Conservation (phyloP, 2,329 filamentous ascomycete species). For the Pseudogymnoascus sp. region DNA sequence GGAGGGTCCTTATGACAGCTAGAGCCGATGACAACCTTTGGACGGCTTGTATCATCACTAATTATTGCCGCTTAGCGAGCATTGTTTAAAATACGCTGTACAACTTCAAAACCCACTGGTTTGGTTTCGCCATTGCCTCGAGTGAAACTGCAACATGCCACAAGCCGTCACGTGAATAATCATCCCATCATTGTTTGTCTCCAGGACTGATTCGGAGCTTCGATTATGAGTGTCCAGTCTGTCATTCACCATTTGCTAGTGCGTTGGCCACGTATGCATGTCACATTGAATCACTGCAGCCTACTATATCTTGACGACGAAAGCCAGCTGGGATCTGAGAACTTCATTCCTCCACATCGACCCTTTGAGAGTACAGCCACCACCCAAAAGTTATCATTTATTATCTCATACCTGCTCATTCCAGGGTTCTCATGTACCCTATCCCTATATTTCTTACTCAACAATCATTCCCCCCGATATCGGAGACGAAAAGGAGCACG, state of each 20-base stretch:
- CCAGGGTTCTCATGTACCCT: background rate
- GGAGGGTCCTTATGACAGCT: background rate
- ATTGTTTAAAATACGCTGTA: conserved; percentile 1
- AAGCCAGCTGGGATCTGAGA: background rate
- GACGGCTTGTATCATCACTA: conserved; percentile 1
- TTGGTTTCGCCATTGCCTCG: background rate
- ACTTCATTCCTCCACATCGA: background rate
- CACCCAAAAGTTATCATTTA: background rate
- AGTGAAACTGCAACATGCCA: background rate
- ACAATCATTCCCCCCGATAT: background rate
- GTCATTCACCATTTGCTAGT: conserved; percentile 6
- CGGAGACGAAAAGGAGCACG: background rate
- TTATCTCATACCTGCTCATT: background rate
- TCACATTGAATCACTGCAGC: conserved; percentile 5
- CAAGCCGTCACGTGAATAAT: background rate
- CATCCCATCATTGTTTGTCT: conserved; percentile 1
- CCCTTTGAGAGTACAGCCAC: background rate
- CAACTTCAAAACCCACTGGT: background rate
- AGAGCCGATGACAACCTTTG: background rate
- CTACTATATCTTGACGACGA: conserved; percentile 1
- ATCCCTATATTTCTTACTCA: background rate
- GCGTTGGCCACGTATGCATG: background rate
- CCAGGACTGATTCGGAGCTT: background rate
- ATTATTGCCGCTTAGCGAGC: conserved; percentile 6
- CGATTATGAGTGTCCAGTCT: background rate